Percentiles rank a stretch among this genome's conserved stretches.
phyloP scores from a whole-genome alignment of 306 rosid genomes.

The Ochetophila trinervis region DNA sequence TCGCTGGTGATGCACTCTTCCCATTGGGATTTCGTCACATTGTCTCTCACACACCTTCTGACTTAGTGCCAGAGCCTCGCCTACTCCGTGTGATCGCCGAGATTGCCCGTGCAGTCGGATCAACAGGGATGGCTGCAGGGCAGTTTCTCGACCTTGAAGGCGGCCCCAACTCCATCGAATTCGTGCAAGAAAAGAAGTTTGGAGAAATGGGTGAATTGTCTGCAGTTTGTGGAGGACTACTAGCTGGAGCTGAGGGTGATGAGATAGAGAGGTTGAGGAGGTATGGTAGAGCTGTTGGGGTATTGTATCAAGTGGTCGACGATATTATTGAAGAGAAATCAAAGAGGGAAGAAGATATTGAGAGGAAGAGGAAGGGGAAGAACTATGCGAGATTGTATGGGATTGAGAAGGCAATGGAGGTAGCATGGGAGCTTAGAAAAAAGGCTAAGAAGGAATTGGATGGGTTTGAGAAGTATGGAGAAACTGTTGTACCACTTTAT shows the following conservation, averaged over 20 bases:
- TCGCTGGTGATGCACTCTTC: conserved; percentile 89
- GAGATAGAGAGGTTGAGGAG: conserved; percentile 80
- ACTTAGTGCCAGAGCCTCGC: conserved; percentile 63
- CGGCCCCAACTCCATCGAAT: conserved; percentile 58
- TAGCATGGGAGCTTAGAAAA: conserved; percentile 70
- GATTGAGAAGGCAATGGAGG: conserved; percentile 67
- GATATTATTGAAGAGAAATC: conserved; percentile 56
- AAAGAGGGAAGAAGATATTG: conserved; percentile 19
- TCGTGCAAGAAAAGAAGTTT: conserved; percentile 81
- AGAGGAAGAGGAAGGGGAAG: conserved; percentile 36
- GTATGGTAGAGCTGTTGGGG: conserved; percentile 89
- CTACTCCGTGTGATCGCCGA: conserved; percentile 79
- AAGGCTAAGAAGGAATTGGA: conserved; percentile 75
- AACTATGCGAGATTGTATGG: conserved; percentile 70
- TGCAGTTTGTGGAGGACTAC: conserved; percentile 86
- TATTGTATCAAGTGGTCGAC: conserved; percentile 66
- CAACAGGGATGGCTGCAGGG: conserved; percentile 98
- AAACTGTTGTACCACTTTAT: conserved; percentile 66
- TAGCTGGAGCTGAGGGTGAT: conserved; percentile 75
- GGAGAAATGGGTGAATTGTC: conserved; percentile 96
- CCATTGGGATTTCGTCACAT: conserved; percentile 92
- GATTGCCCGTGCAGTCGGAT: conserved; percentile 86
- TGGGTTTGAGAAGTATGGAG: conserved; percentile 78
- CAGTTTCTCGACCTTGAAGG: conserved; percentile 89
- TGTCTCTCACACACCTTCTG: conserved; percentile 72